Conservation (phyloP, 345 rosid species). For the Linum lewisii region DNA sequence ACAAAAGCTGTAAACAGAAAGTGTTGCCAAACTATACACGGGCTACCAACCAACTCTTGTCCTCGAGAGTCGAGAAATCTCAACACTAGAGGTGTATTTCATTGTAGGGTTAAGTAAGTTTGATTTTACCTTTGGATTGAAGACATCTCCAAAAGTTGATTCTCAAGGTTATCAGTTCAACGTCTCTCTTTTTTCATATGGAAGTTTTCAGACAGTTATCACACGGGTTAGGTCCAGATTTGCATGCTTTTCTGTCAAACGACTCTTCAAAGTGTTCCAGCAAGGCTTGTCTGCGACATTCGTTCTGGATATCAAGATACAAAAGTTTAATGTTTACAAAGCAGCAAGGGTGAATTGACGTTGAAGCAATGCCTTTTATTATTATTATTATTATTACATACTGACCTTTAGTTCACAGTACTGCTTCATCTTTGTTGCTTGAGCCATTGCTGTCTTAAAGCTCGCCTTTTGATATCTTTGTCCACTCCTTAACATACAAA, state of each 20-base stretch:
- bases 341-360: neutral
- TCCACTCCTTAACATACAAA: conserved; percentile 81
- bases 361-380: neutral
- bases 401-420: conserved; percentile 85
- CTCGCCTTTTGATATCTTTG: conserved; percentile 51
- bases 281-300: conserved; percentile 66
- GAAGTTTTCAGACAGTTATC: conserved; percentile 61
- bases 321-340: conserved; percentile 11
- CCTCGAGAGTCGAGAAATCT: too few species aligned
- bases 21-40: too few species aligned
- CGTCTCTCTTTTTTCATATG: conserved; percentile 12
- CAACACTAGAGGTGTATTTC: too few species aligned
- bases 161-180: too few species aligned
- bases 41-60: too few species aligned
- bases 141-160: too few species aligned
- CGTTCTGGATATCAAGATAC: conserved; percentile 31
- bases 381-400: too few species aligned
- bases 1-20: too few species aligned
- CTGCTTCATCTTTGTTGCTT: conserved; percentile 79
- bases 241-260: conserved; percentile 50
- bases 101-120: too few species aligned
- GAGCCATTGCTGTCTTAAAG: conserved; percentile 72
- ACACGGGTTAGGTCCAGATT: conserved; percentile 55
- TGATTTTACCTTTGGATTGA: too few species aligned
- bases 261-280: conserved; percentile 78